These are phyloP conservation scores for Periconia sp. DNA, from an alignment of 2,329 filamentous ascomycete genomes.

Conservation along the genomic window DNA sequence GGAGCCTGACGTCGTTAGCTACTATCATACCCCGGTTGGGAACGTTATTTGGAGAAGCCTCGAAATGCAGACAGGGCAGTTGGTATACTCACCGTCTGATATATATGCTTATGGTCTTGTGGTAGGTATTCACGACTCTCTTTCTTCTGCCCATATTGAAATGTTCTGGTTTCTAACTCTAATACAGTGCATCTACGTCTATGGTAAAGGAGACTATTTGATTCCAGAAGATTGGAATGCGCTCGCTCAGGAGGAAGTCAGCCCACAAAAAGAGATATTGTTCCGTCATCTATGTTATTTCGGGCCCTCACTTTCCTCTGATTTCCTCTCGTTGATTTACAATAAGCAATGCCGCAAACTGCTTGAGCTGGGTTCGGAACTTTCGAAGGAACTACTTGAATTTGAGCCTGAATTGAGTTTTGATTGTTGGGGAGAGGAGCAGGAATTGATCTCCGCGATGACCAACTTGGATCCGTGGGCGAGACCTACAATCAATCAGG, in stretches of 20 bases:
- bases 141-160: conserved; percentile 9
- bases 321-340: conserved; percentile 30
- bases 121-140: conserved; percentile 24
- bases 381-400: conserved; percentile 27
- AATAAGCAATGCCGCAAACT: conserved; percentile 28
- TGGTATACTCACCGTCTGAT: conserved; percentile 39
- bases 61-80: conserved; percentile 41
- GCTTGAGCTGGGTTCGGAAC: conserved; percentile 24
- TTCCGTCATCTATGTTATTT: conserved; percentile 40
- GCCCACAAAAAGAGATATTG: conserved; percentile 37
- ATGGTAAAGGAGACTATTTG: conserved; percentile 34
- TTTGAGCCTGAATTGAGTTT: conserved; percentile 34
- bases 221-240: conserved; percentile 36
- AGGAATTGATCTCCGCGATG: conserved; percentile 40
- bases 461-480: conserved; percentile 35
- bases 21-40: conserved; percentile 34
- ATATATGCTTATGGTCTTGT: conserved; percentile 45
- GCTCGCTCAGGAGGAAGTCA: conserved; percentile 27
- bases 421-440: conserved; percentile 26
- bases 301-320: conserved; percentile 29
- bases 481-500: conserved; percentile 37
- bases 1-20: conserved; percentile 24
- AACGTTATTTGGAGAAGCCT: conserved; percentile 47
- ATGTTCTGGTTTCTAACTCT: conserved; percentile 19
- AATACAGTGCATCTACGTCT: conserved; percentile 39